Evolutionary conservation across 163 green algal genomes (phyloP).

Genomic region (Scenedesmus sp.): DNA sequence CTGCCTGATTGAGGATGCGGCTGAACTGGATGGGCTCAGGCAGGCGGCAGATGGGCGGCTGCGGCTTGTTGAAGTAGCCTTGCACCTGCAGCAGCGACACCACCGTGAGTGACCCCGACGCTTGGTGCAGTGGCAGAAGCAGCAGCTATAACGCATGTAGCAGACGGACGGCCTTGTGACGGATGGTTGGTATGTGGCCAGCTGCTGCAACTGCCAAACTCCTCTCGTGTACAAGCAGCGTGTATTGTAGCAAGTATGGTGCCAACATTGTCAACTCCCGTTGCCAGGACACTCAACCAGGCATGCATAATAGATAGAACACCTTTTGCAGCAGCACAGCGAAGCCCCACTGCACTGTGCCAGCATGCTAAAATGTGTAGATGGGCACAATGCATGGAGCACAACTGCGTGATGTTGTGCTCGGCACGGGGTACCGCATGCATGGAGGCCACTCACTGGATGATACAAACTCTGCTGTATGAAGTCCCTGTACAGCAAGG

Average conservation of each 20-base stretch:
- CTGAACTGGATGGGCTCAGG: conserved; percentile 76
- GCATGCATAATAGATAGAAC: too few species aligned
- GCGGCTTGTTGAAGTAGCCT: conserved; percentile 72
- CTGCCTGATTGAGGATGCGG: conserved; percentile 61
- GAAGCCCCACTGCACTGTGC: too few species aligned
- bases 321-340: too few species aligned
- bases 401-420: too few species aligned
- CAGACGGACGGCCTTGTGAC: too few species aligned
- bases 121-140: too few species aligned
- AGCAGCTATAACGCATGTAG: neutral
- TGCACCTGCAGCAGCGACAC: conserved; percentile 49
- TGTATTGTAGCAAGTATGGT: neutral
- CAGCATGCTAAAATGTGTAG: too few species aligned
- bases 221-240: neutral
- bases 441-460: conserved; percentile 48
- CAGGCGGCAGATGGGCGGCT: conserved; percentile 70
- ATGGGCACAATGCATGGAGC: too few species aligned
- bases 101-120: too few species aligned
- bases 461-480: conserved; percentile 83
- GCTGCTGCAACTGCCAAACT: neutral
- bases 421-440: neutral
- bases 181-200: neutral
- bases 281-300: too few species aligned
- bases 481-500: conserved; percentile 79
- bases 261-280: too few species aligned